Base-by-base conservation (phyloP, 768 basidiomycete species). In the Suillus cothurnatus region DNA sequence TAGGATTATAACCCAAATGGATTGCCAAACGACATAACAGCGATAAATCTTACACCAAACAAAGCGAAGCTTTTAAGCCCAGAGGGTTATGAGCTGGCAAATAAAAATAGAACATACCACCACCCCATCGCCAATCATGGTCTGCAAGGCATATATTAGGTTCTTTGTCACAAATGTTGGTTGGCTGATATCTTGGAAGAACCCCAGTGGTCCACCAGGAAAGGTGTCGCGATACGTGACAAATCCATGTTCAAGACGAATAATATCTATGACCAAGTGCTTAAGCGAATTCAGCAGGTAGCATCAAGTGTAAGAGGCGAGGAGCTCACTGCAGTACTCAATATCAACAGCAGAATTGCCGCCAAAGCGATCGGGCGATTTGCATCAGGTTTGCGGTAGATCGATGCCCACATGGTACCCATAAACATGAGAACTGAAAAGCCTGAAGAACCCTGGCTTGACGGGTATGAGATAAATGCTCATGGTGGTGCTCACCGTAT, bases 351-450 rank as follows among this genome's bases (percentile, higher is more conserved):
- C 9, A 71, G 36, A 9, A 61, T 66, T 1, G 73, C 67, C 3
- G 69, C 60, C 14, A 65, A 47, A 12, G 71, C 15, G 68, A 72
- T 70, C 14, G 61, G 43, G 4, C 23, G 41, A 57, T 72, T 67
- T 26, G 70, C 36, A 0, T 36, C 7, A n/a, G 59, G 69, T 31
- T 61, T 50, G 6, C 36, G 36, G 8, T 47, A 49, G 14, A 61
- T 23, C 1, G 71, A 64, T 17, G 67, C 64, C 64, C 69, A 71
- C 15, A 75, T 31, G 3, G 71, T 73, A 3, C 64, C 68, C 1
- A 71, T 69, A 64, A 74, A 77, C 76, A 77, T 72, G 28, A 75
- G 63, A 4, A 74, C 23, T 31, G 75, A 76, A 66, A 75, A 68
- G 6, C 75, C 76, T 77, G 50, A 21, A 21, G 31, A 32, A 32